These are phyloP conservation scores for Didymosphaeria variabile DNA, from an alignment of 2,329 filamentous ascomycete genomes.

Conservation along the genomic window DNA sequence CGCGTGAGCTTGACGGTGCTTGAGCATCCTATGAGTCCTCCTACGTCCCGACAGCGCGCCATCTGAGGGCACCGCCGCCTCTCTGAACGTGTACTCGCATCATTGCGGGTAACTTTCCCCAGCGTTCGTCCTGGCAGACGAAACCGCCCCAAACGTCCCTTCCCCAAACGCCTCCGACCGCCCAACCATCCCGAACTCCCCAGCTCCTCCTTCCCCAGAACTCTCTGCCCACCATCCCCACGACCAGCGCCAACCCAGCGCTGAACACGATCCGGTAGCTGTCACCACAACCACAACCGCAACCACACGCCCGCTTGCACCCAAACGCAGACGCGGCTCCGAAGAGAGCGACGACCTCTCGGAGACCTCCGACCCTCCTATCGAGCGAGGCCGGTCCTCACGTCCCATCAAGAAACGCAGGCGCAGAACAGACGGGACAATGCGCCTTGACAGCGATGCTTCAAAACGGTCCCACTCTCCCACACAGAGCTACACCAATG, in stretches of 20 bases:
- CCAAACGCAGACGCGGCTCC: constrained; percentile 44
- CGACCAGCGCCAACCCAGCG: constrained; percentile 26
- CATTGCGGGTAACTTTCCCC: constrained; percentile 43
- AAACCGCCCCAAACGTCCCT: constrained; percentile 63
- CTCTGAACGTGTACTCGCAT: constrained; percentile 36
- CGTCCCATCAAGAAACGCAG: constrained; percentile 54
- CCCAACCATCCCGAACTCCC: constrained; percentile 66
- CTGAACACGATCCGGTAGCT: constrained; percentile 25
- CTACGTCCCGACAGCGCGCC: constrained; percentile 23
- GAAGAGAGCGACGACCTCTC: constrained; percentile 40
- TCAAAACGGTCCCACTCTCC: constrained; percentile 50
- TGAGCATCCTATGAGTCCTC: constrained; percentile 27
- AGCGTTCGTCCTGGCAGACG: constrained; percentile 76
- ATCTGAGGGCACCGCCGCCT: constrained; percentile 31
- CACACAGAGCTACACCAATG: constrained; percentile 49
- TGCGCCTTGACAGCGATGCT: constrained; percentile 55
- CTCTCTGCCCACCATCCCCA: constrained; percentile 44
- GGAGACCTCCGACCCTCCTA: constrained; percentile 28
- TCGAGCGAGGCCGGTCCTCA: constrained; percentile 41
- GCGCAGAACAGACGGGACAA: constrained; percentile 52
- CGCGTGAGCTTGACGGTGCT: constrained; percentile 18
- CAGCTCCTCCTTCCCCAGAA: constrained; percentile 56
- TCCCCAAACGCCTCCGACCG: constrained; percentile 74
- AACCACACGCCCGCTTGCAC: constrained; percentile 7
- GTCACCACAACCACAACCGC: constrained; percentile 25